Base-by-base conservation (phyloP, 345 rosid species). In the Psidium friedrichsthalianum region DNA sequence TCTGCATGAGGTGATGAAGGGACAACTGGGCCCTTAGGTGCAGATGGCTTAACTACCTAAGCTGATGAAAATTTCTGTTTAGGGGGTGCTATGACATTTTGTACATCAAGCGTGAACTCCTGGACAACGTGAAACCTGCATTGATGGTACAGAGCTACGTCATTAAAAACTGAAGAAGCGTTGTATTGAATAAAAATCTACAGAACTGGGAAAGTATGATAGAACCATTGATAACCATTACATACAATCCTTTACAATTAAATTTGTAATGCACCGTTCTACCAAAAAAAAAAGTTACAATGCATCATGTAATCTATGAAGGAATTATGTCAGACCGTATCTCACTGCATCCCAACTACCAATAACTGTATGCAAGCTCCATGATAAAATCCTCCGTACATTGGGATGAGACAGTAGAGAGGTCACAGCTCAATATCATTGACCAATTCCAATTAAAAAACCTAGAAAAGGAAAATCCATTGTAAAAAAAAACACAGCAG, bases 21-120 rank as follows among this genome's bases (percentile, higher is more conserved):
- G 36, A 36, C 36, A 36, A 36, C 36, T 36, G 36, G 36, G 36
- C 36, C 36, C 36, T 36, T 36, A 36, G 36, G 36, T 36, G 36
- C 36, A 36, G 36, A 36, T 36, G 36, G 36, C 36, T 36, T 61
- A 61, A 61, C 94, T 56, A 90, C 89, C 82, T 82, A 83, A 89
- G 87, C 84, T 29, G 52, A 32, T 1, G 90, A 86, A 88, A 91
- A 84, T 86, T 96, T 96, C 88, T 90, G 90, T 91, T 94, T 97
- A 52, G 99, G 99, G 64, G 97, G 95, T 85, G 97, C 98, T 55
- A 93, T 84, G 74, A 96, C 94, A 90, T 96, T 97, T 93, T 94
- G 94, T 82, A 94, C 95, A 89, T 97, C 99, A 56, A 96, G 93
- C 56, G 99, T 96, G 89, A 97, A 93, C 92, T 96, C 99, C 93